These are phyloP conservation scores for Podospora conica DNA, from an alignment of 495 filamentous ascomycete genomes.

Conservation along the genomic window DNA sequence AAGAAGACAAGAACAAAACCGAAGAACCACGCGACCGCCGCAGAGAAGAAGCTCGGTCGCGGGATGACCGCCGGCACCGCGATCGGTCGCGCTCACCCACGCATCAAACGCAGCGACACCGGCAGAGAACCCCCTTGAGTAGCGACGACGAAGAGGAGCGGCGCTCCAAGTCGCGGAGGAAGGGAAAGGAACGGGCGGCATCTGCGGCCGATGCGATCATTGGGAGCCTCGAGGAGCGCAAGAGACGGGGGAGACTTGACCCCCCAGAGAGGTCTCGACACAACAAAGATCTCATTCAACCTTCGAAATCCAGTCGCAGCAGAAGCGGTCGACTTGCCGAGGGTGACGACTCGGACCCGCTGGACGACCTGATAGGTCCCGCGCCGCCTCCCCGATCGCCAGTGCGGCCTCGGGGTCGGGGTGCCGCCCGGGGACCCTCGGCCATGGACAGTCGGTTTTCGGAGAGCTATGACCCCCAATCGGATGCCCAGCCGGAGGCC, in stretches of 20 bases:
- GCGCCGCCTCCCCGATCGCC: slow-evolving; percentile 50
- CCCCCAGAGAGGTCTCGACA: slow-evolving; percentile 12
- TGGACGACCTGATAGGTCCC: slow-evolving; percentile 77
- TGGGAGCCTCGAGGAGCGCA: slow-evolving; percentile 12
- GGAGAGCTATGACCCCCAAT: slow-evolving; percentile 65
- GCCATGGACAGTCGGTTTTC: slow-evolving; percentile 79
- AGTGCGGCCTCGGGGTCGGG: slow-evolving; percentile 69
- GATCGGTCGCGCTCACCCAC: slow-evolving; percentile 23
- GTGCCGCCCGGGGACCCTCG: slow-evolving; percentile 48
- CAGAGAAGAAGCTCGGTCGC: background rate
- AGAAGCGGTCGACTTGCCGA: slow-evolving; percentile 7
- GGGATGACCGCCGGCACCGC: background rate
- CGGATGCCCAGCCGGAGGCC: slow-evolving; percentile 58
- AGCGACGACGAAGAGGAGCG: slow-evolving; percentile 5
- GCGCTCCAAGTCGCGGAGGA: slow-evolving; percentile 7
- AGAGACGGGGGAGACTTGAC: slow-evolving; percentile 15
- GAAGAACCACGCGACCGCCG: background rate
- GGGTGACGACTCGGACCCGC: slow-evolving; percentile 61
- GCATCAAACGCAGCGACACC: slow-evolving; percentile 11
- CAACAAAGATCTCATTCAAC: background rate
- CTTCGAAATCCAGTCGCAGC: background rate
- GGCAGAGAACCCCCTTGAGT: slow-evolving; percentile 23
- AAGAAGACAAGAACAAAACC: slow-evolving; percentile 10
- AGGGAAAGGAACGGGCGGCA: slow-evolving; percentile 9
- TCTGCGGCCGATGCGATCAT: slow-evolving; percentile 3